Conservation (phyloP, 2,329 filamentous ascomycete genomes). For the Claviceps purpurea region DNA sequence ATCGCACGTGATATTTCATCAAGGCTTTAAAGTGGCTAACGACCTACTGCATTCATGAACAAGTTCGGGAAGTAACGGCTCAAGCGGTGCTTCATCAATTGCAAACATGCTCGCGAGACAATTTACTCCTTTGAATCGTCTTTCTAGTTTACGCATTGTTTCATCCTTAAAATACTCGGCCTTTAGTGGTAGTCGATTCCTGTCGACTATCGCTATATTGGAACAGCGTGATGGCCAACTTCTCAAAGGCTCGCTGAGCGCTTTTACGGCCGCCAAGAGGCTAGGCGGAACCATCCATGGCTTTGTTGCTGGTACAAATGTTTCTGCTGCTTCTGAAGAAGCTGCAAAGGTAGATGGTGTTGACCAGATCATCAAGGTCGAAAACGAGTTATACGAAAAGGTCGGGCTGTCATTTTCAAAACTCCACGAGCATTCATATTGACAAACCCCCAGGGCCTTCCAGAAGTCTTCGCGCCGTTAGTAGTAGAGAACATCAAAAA, state of each 20-base stretch:
- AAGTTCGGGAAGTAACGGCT: neutral
- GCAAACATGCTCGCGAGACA: conserved; percentile 18
- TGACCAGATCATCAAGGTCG: conserved; percentile 80
- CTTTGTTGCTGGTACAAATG: conserved; percentile 71
- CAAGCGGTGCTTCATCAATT: neutral
- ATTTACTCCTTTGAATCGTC: conserved; percentile 6
- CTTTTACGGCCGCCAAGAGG: conserved; percentile 75
- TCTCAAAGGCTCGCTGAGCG: conserved; percentile 67
- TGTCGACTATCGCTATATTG: conserved; percentile 81
- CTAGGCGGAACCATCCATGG: conserved; percentile 75
- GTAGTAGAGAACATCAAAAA: conserved; percentile 95
- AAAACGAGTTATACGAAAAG: conserved; percentile 87
- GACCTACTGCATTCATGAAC: neutral
- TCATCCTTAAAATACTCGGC: neutral
- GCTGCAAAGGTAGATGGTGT: conserved; percentile 81
- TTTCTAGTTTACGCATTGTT: neutral
- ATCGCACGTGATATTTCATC: neutral
- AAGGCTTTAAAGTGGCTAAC: neutral
- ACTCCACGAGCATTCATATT: conserved; percentile 3
- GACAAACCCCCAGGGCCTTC: conserved; percentile 48
- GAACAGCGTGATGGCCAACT: conserved; percentile 88
- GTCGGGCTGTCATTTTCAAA: conserved; percentile 27
- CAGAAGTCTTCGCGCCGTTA: conserved; percentile 89
- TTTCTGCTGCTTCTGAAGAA: conserved; percentile 64
- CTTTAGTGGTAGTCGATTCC: conserved; percentile 11